Evolutionary conservation across 2,329 filamentous ascomycete genomes (phyloP).

Genomic region (Coniochaeta sp.): DNA sequence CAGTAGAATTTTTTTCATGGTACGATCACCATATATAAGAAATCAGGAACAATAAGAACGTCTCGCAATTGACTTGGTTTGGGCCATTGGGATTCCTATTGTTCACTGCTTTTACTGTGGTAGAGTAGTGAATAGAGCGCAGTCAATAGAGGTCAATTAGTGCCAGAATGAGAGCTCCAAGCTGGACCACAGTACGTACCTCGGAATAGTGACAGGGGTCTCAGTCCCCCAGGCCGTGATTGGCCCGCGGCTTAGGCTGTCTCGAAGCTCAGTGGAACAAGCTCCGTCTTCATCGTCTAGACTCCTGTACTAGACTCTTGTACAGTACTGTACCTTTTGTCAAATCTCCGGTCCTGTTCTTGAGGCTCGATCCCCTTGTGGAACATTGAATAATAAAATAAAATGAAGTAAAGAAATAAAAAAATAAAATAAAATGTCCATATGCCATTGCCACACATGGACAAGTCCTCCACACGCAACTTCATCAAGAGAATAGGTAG

Average conservation of each 20-base stretch:
- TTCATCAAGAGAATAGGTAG: too few species aligned
- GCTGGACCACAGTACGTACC: background rate
- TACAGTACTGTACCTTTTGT: too few species aligned
- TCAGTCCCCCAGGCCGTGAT: background rate
- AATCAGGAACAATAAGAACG: background rate
- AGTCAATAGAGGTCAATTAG: background rate
- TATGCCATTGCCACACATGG: too few species aligned
- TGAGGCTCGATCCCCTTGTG: too few species aligned
- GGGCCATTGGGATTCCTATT: background rate
- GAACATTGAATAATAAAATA: too few species aligned
- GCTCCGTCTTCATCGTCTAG: background rate
- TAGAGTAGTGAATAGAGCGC: too few species aligned
- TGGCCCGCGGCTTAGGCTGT: background rate
- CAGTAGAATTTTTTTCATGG: too few species aligned
- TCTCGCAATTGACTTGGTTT: background rate
- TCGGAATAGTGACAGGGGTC: background rate
- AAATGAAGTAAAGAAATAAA: too few species aligned
- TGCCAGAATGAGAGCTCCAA: background rate
- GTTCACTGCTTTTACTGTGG: background rate
- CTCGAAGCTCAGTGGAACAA: background rate
- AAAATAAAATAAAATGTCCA: background rate
- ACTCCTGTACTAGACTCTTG: too few species aligned
- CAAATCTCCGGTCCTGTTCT: background rate
- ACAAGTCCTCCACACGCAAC: too few species aligned
- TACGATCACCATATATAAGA: too few species aligned